Conservation (phyloP, 495 filamentous ascomycete genomes). For the Aspergillus baeticus region DNA sequence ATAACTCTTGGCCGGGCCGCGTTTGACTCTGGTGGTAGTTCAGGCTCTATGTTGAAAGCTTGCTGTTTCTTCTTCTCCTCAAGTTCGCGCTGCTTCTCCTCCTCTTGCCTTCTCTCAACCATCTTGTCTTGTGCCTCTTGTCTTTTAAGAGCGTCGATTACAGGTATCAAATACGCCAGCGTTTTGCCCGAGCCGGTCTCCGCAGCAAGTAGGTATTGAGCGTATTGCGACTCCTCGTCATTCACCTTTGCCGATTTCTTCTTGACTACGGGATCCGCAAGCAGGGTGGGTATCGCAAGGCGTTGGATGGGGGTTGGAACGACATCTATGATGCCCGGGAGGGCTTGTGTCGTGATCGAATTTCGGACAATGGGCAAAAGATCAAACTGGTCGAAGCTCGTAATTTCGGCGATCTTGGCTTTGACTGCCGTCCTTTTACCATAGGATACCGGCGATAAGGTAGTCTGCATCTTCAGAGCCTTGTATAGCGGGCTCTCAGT, state of each 20-base stretch:
- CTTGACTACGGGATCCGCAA: slow-evolving; percentile 44
- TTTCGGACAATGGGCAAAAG: slow-evolving; percentile 72
- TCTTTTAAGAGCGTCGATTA: slow-evolving; percentile 78
- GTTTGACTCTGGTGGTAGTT: slow-evolving; percentile 53
- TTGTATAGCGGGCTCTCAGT: slow-evolving; percentile 60
- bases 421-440: slow-evolving; percentile 67
- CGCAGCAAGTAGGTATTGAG: slow-evolving; percentile 85
- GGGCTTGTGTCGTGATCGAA: slow-evolving; percentile 65
- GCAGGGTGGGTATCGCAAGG: slow-evolving; percentile 77
- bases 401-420: slow-evolving; percentile 61
- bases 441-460: slow-evolving; percentile 72
- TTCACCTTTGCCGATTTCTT: slow-evolving; percentile 27
- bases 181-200: slow-evolving; percentile 98
- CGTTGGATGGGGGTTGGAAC: slow-evolving; percentile 85
- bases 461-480: slow-evolving; percentile 92
- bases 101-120: slow-evolving; percentile 50
- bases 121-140: slow-evolving; percentile 65
- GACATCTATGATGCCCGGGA: slow-evolving; percentile 68
- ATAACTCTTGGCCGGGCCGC: slow-evolving; percentile 78
- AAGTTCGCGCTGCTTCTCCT: slow-evolving; percentile 43
- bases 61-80: slow-evolving; percentile 49
- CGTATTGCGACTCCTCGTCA: slow-evolving; percentile 42
- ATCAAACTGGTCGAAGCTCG: slow-evolving; percentile 76
- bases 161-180: slow-evolving; percentile 81
- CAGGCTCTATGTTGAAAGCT: slow-evolving; percentile 53